A percentile compares a stretch with the other conserved stretches of the same genome.
These are phyloP conservation scores for Boletus vinaceobasis DNA, from an alignment of 768 basidiomycete species.

Conservation along the genomic window DNA sequence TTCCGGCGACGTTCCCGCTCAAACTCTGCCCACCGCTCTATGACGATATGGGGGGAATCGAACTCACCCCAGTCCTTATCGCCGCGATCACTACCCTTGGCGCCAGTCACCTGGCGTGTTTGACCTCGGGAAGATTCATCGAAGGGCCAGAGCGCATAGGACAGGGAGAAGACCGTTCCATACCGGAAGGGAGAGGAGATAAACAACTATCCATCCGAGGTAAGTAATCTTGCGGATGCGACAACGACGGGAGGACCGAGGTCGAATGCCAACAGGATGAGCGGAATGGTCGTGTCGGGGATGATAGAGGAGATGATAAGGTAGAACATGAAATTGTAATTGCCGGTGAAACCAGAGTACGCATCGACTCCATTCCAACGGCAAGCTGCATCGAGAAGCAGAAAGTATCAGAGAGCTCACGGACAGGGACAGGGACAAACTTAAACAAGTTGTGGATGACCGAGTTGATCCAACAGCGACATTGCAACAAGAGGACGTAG, in stretches of 20 bases:
- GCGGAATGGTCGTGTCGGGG: slow-evolving; percentile 84
- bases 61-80: slow-evolving; percentile 94
- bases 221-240: slow-evolving; percentile 94
- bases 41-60: slow-evolving; percentile 93
- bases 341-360: slow-evolving; percentile 94
- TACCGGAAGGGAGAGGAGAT: slow-evolving; percentile 82
- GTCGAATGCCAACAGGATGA: slow-evolving; percentile 89
- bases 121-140: slow-evolving; percentile 99
- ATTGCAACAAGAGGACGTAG: slow-evolving; percentile 88
- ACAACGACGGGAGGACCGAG: slow-evolving; percentile 97
- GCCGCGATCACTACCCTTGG: slow-evolving; percentile 67
- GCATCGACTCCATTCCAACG: slow-evolving; percentile 96
- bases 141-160: slow-evolving; percentile 98
- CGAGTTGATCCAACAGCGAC: slow-evolving; percentile 99
- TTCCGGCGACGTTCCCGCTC: slow-evolving; percentile 95
- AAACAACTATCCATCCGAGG: slow-evolving; percentile 95
- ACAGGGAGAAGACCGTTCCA: slow-evolving; percentile 91
- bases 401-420: slow-evolving; percentile 99
- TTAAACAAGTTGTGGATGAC: slow-evolving; percentile 98
- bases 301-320: slow-evolving; percentile 69
- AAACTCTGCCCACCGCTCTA: slow-evolving; percentile 99
- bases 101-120: slow-evolving; percentile 77
- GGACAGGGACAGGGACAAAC: slow-evolving; percentile 83
- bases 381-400: slow-evolving; percentile 99
- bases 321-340: slow-evolving; percentile 94